Evolutionary conservation across 2,329 filamentous ascomycete genomes (phyloP), one percentile per base, ranked within the genome.

Genomic region (Orbilia ellipsospora): DNA sequence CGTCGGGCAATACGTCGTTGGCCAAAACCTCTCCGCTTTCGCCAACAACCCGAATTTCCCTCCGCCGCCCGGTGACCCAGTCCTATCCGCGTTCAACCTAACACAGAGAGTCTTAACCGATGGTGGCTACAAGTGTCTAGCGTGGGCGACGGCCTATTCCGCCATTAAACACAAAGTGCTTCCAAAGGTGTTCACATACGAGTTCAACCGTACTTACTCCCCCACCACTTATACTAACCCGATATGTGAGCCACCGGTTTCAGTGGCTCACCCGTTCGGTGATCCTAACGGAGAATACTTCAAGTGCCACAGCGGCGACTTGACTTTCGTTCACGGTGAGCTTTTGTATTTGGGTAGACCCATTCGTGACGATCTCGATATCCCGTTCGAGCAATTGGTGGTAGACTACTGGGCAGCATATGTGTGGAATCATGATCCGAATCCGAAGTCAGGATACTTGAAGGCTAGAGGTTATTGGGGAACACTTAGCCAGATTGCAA

Each of bases 221-320:
- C 80, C 79, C 5, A 18, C 64, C 1, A 79, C 78, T 0, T 82
- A 81, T 78, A 81, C 80, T 4, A 78, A 76, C 15, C 76, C 80
- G 0, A 79, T 80, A 78, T 83, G 81, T 77, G 77, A 77, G 31
- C 79, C 81, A 16, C 79, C 80, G 1, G 66, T 78, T n/a, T 81
- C 81, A 0, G 67, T 77, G 1, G 73, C 66, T 0, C 78, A 80
- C 6, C 82, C 82, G 6, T 72, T 82, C 63, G 82, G 81, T 28
- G 80, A 83, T 70, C 82, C 82, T 0, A 77, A 80, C 23, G 60
- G 60, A 2, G 83, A 84, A 68, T 84, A 84, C 78, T 82, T 81
- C 77, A 83, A 83, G 74, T 84, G 83, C 78, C 83, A 84, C 63
- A 82, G 80, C 1, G 82, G 82, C 7, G 83, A 84, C 65, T 81